Percentiles rank a stretch among this genome's conserved stretches.
These are phyloP conservation scores for Macroventuria anomochaeta DNA, from an alignment of 2,329 filamentous ascomycete genomes.

Conservation along the genomic window DNA sequence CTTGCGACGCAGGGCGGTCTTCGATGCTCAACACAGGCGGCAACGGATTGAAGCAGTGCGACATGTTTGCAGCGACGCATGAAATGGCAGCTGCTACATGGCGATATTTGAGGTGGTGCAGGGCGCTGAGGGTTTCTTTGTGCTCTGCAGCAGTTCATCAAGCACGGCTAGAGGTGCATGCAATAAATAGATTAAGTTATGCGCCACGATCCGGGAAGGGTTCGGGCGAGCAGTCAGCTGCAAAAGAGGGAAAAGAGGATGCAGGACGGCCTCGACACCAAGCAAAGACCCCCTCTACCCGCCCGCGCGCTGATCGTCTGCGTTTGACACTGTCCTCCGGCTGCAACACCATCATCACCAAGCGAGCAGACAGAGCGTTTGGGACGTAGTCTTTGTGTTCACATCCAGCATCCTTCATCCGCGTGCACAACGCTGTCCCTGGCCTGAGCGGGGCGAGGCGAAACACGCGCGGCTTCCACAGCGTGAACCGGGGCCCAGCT, in stretches of 20 bases:
- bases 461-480: constrained; percentile 21
- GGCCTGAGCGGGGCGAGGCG: constrained; percentile 16
- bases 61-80: constrained; percentile 20
- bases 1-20: constrained; percentile 10
- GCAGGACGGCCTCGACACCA: constrained; percentile 3
- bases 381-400: constrained; percentile 7
- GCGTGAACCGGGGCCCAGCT: constrained; percentile 14
- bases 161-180: constrained; percentile 12
- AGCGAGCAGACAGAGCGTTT: constrained; percentile 9
- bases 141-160: constrained; percentile 12
- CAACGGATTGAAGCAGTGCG: not conserved
- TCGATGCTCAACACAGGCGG: constrained; percentile 3
- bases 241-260: constrained; percentile 6
- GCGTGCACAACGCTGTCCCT: constrained; percentile 12
- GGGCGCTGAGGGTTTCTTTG: constrained; percentile 7
- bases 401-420: constrained; percentile 7
- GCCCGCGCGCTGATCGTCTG: constrained; percentile 14
- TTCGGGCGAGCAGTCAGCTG: constrained; percentile 23
- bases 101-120: constrained; percentile 12
- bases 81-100: constrained; percentile 4
- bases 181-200: constrained; percentile 19
- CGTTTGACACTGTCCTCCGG: constrained; percentile 13
- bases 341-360: constrained; percentile 16
- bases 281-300: constrained; percentile 14
- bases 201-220: constrained; percentile 18